These are phyloP conservation scores for Salvia hispanica DNA, from an alignment of 257 asterid species.

Conservation along the genomic window DNA sequence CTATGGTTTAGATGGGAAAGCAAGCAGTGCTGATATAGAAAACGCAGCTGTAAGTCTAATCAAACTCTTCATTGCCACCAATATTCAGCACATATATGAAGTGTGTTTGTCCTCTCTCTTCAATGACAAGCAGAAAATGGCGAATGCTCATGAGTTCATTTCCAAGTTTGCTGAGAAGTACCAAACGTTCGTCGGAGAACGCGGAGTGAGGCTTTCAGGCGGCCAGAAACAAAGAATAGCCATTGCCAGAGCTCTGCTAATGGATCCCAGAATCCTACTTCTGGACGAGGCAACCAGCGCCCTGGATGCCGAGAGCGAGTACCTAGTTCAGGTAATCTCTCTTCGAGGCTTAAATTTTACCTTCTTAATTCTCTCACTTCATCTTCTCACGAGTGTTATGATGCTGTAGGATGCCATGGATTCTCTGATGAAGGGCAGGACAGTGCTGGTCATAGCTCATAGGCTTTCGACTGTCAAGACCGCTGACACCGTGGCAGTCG, in stretches of 20 bases:
- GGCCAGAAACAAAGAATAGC: constrained; percentile 93
- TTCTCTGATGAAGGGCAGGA: constrained; percentile 81
- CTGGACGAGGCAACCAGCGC: constrained; percentile 91
- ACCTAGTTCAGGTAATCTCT: constrained; percentile 66
- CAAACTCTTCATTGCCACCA: not conserved
- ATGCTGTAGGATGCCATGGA: constrained; percentile 78
- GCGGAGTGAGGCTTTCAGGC: constrained; percentile 84
- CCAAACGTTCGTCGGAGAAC: constrained; percentile 72
- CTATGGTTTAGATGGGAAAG: constrained; percentile 73
- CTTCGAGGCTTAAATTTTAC: too few relatives aligned
- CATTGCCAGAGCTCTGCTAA: constrained; percentile 76
- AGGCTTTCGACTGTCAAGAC: constrained; percentile 86
- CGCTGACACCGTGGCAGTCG: constrained; percentile 82
- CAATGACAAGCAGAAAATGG: constrained; percentile 67
- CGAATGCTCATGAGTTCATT: constrained; percentile 77
- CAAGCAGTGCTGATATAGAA: constrained; percentile 64
- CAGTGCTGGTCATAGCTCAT: constrained; percentile 85
- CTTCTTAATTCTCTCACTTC: not conserved
- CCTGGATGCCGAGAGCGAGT: constrained; percentile 85
- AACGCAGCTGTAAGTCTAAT: constrained; percentile 69
- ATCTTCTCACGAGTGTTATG: not conserved
- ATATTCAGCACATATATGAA: constrained; percentile 12
- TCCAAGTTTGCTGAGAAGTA: constrained; percentile 67
- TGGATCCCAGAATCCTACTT: constrained; percentile 77
- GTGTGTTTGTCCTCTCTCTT: constrained; percentile 4